Conservation (phyloP, 345 rosid species). For the Populus deltoides region DNA sequence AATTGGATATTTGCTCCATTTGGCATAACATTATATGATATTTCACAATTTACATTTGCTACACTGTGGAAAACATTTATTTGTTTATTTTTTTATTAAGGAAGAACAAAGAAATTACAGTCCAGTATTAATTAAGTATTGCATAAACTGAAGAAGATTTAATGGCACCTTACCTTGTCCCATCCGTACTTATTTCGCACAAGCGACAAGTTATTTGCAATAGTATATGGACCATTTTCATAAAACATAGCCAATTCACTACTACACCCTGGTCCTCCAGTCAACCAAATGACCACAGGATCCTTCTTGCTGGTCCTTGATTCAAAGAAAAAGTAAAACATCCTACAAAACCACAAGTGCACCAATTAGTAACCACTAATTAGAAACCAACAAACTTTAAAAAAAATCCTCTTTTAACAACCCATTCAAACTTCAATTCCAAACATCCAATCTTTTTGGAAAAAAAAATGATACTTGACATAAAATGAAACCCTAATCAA, state of each 20-base stretch:
- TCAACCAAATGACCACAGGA: constrained; percentile 96
- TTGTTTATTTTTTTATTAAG: neutral
- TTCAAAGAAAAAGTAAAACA: constrained; percentile 98
- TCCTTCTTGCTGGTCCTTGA: constrained; percentile 73
- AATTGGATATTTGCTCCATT: neutral
- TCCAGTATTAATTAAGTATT: neutral
- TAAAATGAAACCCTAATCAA: neutral
- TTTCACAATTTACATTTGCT: neutral
- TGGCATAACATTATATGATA: neutral
- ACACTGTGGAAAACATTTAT: neutral
- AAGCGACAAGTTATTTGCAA: constrained; percentile 81
- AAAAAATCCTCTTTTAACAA: neutral
- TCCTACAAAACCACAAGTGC: constrained; percentile 36
- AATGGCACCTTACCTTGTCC: constrained; percentile 57
- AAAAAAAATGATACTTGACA: neutral
- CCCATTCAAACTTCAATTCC: too few relatives aligned
- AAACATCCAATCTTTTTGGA: neutral
- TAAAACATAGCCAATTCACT: constrained; percentile 97
- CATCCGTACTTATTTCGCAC: constrained; percentile 85
- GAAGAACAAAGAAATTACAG: neutral
- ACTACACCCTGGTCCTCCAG: constrained; percentile 99
- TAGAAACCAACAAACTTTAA: neutral
- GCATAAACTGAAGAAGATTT: neutral
- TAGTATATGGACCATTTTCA: constrained; percentile 91
- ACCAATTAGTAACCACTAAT: constrained; percentile 17